Base-by-base conservation (phyloP, 345 rosid species). In the Eucalyptus cladocalyx region DNA sequence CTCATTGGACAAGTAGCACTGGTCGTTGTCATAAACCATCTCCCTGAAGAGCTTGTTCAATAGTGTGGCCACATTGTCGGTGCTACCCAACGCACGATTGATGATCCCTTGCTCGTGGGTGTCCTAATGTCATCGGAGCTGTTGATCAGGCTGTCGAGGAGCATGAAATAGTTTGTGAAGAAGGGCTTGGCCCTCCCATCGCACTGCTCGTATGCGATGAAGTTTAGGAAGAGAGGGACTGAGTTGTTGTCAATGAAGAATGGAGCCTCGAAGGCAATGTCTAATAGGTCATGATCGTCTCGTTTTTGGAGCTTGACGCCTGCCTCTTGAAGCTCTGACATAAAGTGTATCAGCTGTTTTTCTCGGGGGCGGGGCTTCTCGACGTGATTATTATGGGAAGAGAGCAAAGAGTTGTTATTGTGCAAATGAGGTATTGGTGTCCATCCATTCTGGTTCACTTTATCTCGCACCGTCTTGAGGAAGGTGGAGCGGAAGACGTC, bases 81-180 rank as follows among this genome's bases (percentile, higher is more conserved):
- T 6, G 54, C 54, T 50, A 50, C 54, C 54, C 17, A 87, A 50
- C 80, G 48, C 83, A 21, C 60, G 89, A 45, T 90, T 83, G 37
- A 87, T 62, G 80, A 58, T 83, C 86, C 87, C 89, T 47, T 24
- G 9, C 72, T 42, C 60, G 80, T 90, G 91, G 81, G 87, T 53
- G 80, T 80, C 87, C 37, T 80, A 4, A 87, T 17, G 2, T 89
- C 91, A n/a, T 60, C 53, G 0, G 10, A 47, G 24, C 89, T 51
- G 54, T 65, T 89, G 45, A 80, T 89, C 58, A 89, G 89, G 85
- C 85, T 89, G 83, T 89, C 87, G 34, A 89, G 65, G 83, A 89
- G 87, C 89, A 89, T 89, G 51, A 89, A 87, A 60, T 76, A 89
- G 89, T 87, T 80, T 40, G 91, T 89, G 89, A 89, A 87, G 91